These are phyloP conservation scores for Aspergillus sp. DNA, from an alignment of 2,329 filamentous ascomycete species.

Conservation along the genomic window DNA sequence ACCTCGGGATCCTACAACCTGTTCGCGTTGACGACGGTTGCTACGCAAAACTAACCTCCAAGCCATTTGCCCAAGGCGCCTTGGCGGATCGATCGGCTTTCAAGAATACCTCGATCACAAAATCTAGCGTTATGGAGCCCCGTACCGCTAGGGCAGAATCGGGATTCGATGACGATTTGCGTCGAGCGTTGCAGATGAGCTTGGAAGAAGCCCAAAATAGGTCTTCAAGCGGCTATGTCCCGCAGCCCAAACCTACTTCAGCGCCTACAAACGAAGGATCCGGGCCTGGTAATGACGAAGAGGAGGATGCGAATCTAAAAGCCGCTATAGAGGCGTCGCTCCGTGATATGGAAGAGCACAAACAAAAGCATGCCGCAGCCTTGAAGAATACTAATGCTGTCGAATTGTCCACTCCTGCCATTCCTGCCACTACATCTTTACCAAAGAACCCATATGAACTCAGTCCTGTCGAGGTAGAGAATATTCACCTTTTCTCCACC, in stretches of 20 bases:
- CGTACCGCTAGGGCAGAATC: slow-evolving; percentile 84
- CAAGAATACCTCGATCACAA: slow-evolving; percentile 55
- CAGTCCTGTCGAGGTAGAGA: slow-evolving; percentile 89
- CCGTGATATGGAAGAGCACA: slow-evolving; percentile 97
- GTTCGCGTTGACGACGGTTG: slow-evolving; percentile 97
- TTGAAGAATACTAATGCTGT: slow-evolving; percentile 75
- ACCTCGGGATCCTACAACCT: slow-evolving; percentile 85
- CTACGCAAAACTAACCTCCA: slow-evolving; percentile 83
- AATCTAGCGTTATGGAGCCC: slow-evolving; percentile 82
- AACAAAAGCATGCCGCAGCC: slow-evolving; percentile 80
- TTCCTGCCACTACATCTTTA: slow-evolving; percentile 53
- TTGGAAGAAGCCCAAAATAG: slow-evolving; percentile 85
- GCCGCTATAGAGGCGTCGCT: slow-evolving; percentile 93
- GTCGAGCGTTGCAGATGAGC: slow-evolving; percentile 93
- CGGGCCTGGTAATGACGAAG: slow-evolving; percentile 57
- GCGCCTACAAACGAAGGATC: slow-evolving; percentile 46
- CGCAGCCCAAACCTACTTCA: slow-evolving; percentile 54
- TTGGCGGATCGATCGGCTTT: slow-evolving; percentile 41
- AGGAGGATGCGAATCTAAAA: slow-evolving; percentile 90
- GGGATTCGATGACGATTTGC: slow-evolving; percentile 91
- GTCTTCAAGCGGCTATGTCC: slow-evolving; percentile 67
- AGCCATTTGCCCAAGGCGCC: slow-evolving; percentile 48
- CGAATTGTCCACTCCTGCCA: slow-evolving; percentile 48
- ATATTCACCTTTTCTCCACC: slow-evolving; percentile 94
- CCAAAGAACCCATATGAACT: slow-evolving; percentile 94